phyloP scores from a whole-genome alignment of 2,329 filamentous ascomycete genomes.

The Phialophora macrospora region DNA sequence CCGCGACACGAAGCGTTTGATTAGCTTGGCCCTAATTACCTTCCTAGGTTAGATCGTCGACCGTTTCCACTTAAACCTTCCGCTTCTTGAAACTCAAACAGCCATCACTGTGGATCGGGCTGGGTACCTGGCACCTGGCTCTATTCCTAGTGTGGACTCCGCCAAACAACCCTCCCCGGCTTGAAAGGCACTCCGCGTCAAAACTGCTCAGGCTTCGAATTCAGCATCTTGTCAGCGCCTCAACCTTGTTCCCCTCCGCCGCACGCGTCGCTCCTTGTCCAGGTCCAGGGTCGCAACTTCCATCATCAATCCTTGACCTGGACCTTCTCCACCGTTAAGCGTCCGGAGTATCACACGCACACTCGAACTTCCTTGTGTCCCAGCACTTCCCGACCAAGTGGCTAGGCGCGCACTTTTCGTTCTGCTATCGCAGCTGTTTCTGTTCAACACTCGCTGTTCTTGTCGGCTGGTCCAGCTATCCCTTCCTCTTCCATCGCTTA shows the following conservation, averaged over 20 bases:
- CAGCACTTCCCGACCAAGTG: background rate
- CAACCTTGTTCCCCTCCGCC: background rate
- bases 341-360: conserved; percentile 17
- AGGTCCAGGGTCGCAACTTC: conserved; percentile 15
- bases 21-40: conserved; percentile 25
- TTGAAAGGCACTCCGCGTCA: background rate
- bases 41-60: conserved; percentile 3
- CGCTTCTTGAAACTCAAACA: conserved; percentile 29
- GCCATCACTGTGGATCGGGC: conserved; percentile 24
- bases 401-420: conserved; percentile 12
- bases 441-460: conserved; percentile 9
- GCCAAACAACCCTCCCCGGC: background rate
- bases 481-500: conserved; percentile 12
- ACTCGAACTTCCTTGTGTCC: background rate
- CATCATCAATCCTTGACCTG: conserved; percentile 14
- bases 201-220: background rate
- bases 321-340: conserved; percentile 19
- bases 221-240: background rate
- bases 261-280: conserved; percentile 28
- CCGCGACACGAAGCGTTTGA: conserved; percentile 33
- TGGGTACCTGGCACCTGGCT: conserved; percentile 9
- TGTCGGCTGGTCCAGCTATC: conserved; percentile 31
- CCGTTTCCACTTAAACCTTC: conserved; percentile 15
- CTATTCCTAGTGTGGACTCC: conserved; percentile 9
- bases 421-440: conserved; percentile 13